phyloP scores from a whole-genome alignment of 2,329 filamentous ascomycete genomes.

The Colletotrichum tropicicola region DNA sequence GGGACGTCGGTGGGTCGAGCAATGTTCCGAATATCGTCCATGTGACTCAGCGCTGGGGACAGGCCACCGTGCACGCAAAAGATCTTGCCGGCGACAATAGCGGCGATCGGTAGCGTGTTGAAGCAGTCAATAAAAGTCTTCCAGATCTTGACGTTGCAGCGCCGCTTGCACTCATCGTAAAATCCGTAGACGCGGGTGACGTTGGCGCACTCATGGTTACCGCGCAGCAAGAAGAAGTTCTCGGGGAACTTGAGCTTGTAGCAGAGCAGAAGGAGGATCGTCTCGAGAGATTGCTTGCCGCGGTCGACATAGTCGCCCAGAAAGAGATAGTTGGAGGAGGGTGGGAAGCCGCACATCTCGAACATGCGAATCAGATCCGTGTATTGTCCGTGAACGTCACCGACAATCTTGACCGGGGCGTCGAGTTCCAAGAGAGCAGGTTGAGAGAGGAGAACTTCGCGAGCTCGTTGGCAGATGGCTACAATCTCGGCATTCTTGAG shows the following conservation, averaged over 20 bases:
- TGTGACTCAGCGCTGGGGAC: constrained; percentile 90
- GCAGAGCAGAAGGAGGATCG: constrained; percentile 89
- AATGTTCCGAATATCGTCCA: constrained; percentile 98
- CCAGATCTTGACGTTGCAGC: constrained; percentile 97
- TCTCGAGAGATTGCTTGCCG: constrained; percentile 95
- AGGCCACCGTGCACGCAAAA: constrained; percentile 97
- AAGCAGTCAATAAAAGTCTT: constrained; percentile 98
- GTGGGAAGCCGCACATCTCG: constrained; percentile 98
- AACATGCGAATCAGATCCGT: constrained; percentile 97
- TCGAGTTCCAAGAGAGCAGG: constrained; percentile 91
- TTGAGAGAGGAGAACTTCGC: constrained; percentile 90
- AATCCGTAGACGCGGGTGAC: constrained; percentile 97
- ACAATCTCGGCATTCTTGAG: constrained; percentile 98
- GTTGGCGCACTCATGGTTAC: constrained; percentile 97
- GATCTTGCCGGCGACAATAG: constrained; percentile 97
- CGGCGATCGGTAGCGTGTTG: constrained; percentile 92
- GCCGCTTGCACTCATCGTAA: constrained; percentile 96
- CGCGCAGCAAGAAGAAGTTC: constrained; percentile 94
- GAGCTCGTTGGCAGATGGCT: constrained; percentile 88
- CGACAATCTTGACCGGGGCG: constrained; percentile 96
- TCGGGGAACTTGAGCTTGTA: constrained; percentile 98
- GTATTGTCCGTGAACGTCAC: constrained; percentile 96
- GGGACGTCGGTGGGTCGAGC: constrained; percentile 95
- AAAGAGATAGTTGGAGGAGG: constrained; percentile 91
- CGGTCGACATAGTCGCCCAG: constrained; percentile 96